Evolutionary conservation across 2,329 filamentous ascomycete species (phyloP).

Genomic region (Colletotrichum neosansevieriae): DNA sequence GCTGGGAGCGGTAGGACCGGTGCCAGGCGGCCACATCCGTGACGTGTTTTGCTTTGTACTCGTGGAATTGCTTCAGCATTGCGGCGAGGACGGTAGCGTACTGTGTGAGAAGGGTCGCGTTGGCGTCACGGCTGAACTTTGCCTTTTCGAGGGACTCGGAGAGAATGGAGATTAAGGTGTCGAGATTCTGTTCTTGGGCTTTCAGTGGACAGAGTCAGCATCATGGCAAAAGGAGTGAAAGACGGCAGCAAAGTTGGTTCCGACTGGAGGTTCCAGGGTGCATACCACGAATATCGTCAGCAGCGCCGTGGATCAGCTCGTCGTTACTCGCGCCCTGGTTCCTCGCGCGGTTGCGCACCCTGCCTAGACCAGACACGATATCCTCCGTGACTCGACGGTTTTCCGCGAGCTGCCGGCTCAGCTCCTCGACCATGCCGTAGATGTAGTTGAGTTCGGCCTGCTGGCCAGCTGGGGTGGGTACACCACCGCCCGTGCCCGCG

Average conservation of each 20-base stretch:
- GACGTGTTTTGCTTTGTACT: slow-evolving; percentile 74
- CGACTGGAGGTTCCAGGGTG: slow-evolving; percentile 10
- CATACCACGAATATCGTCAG: slow-evolving; percentile 69
- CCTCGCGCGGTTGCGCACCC: slow-evolving; percentile 68
- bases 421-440: slow-evolving; percentile 75
- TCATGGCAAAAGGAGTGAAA: not conserved
- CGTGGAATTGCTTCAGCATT: slow-evolving; percentile 74
- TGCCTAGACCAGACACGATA: slow-evolving; percentile 72
- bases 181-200: slow-evolving; percentile 72
- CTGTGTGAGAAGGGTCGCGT: slow-evolving; percentile 67
- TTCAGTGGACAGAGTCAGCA: slow-evolving; percentile 15
- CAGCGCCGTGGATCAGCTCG: slow-evolving; percentile 67
- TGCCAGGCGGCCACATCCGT: slow-evolving; percentile 74
- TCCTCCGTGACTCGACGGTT: slow-evolving; percentile 72
- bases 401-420: slow-evolving; percentile 72
- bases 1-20: slow-evolving; percentile 73
- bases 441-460: slow-evolving; percentile 77
- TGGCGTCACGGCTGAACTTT: slow-evolving; percentile 70
- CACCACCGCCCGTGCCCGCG: slow-evolving; percentile 57
- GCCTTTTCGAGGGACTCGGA: slow-evolving; percentile 72
- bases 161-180: slow-evolving; percentile 71
- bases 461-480: slow-evolving; percentile 74
- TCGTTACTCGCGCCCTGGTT: slow-evolving; percentile 67
- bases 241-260: not conserved
- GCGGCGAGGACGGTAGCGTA: slow-evolving; percentile 68